These are phyloP conservation scores for Ormosia emarginata DNA, from an alignment of 306 rosid species.

Conservation along the genomic window DNA sequence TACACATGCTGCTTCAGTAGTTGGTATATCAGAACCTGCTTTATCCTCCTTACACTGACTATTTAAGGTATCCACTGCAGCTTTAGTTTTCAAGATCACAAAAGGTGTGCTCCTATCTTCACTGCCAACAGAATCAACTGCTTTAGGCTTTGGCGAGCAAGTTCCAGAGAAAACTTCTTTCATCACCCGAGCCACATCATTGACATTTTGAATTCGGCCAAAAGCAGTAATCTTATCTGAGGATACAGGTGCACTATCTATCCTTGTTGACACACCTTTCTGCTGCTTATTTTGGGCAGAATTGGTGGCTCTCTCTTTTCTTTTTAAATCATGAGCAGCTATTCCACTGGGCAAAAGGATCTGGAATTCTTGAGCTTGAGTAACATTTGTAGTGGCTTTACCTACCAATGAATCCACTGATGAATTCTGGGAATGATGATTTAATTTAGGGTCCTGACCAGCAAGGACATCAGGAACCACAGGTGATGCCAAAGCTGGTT, in stretches of 20 bases:
- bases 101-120: slow-evolving; percentile 46
- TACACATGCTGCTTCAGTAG: background rate
- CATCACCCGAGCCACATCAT: slow-evolving; percentile 99
- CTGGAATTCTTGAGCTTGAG: slow-evolving; percentile 48
- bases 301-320: slow-evolving; percentile 59
- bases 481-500: slow-evolving; percentile 36
- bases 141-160: slow-evolving; percentile 61
- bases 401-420: slow-evolving; percentile 43
- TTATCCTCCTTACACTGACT: slow-evolving; percentile 22
- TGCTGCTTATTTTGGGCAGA: slow-evolving; percentile 57
- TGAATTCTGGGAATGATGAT: slow-evolving; percentile 36
- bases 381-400: slow-evolving; percentile 42
- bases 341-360: slow-evolving; percentile 50
- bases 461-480: slow-evolving; percentile 39
- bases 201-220: slow-evolving; percentile 74
- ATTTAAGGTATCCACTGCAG: slow-evolving; percentile 18
- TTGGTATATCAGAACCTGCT: slow-evolving; percentile 8
- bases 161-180: slow-evolving; percentile 96
- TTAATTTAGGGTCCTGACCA: slow-evolving; percentile 53
- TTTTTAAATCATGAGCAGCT: slow-evolving; percentile 54
- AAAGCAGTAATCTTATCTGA: slow-evolving; percentile 57
- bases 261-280: slow-evolving; percentile 35
- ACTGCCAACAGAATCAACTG: slow-evolving; percentile 44
- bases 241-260: slow-evolving; percentile 55
- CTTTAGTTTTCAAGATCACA: slow-evolving; percentile 34